Conservation (phyloP, 176 grass and related monocot species). For the Alopecurus myosuroides region DNA sequence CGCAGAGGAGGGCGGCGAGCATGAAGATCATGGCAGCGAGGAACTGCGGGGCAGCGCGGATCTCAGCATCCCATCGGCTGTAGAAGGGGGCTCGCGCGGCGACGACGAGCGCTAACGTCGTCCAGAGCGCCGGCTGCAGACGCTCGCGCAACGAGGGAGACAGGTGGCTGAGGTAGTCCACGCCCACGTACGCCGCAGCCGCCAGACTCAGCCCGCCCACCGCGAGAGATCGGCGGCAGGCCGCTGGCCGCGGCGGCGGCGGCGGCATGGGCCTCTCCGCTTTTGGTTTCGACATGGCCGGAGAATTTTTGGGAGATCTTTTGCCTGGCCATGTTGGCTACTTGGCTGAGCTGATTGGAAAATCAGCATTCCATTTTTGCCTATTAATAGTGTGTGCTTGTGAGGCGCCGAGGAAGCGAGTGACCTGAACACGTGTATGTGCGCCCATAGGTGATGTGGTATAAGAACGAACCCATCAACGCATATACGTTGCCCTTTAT, state of each 20-base stretch:
- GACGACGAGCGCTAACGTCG: conserved; percentile 48
- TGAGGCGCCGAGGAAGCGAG: background rate
- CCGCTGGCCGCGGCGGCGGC: background rate
- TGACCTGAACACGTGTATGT: too few relatives aligned
- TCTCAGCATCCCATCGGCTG: conserved; percentile 72
- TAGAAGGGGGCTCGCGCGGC: conserved; percentile 63
- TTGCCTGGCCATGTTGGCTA: background rate
- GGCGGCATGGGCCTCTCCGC: conserved; percentile 8
- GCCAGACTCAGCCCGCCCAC: conserved; percentile 28
- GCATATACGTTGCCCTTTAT: too few relatives aligned
- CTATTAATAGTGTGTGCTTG: background rate
- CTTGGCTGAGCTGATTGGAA: background rate
- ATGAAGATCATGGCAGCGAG: conserved; percentile 67
- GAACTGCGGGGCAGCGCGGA: conserved; percentile 60
- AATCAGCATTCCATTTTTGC: background rate
- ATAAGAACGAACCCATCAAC: too few relatives aligned
- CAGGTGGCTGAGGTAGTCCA: conserved; percentile 60
- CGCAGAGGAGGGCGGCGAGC: conserved; percentile 62
- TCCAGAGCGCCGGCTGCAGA: conserved; percentile 79
- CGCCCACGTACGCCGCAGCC: conserved; percentile 58
- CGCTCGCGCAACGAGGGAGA: conserved; percentile 51
- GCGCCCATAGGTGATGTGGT: too few relatives aligned
- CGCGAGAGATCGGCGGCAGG: background rate
- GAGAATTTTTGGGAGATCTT: background rate
- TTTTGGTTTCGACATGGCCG: conserved; percentile 29